Evolutionary conservation across 139 green algal species (phyloP).

Genomic region (Haematococcus sp.): DNA sequence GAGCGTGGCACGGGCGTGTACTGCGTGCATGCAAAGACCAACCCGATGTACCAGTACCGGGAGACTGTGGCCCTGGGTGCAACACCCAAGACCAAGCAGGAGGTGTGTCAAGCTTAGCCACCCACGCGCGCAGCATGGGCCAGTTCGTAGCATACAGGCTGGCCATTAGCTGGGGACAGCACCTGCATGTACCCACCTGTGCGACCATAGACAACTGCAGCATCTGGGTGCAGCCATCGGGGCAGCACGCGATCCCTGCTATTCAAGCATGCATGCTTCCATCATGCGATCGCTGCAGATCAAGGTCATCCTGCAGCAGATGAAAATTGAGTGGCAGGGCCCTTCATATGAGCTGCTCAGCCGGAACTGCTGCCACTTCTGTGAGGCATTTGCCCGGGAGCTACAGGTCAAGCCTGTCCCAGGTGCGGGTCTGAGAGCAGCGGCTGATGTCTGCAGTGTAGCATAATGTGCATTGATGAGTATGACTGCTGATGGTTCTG

Average conservation of each 20-base stretch:
- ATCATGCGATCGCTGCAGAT: constrained; percentile 19
- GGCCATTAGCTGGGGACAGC: not conserved
- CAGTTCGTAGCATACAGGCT: no score
- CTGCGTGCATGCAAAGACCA: constrained; percentile 25
- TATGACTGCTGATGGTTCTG: no score
- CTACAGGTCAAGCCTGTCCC: constrained; percentile 20
- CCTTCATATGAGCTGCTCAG: constrained; percentile 66
- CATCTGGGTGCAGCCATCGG: no score
- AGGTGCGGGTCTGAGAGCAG: constrained; percentile 5
- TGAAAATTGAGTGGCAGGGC: constrained; percentile 52
- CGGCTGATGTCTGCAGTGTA: not conserved
- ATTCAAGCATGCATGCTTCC: no score
- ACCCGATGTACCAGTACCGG: constrained; percentile 66
- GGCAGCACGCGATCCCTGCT: no score
- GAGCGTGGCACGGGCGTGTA: constrained; percentile 72
- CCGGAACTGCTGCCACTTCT: constrained; percentile 83
- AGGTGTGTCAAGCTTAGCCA: no score
- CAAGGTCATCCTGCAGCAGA: constrained; percentile 27
- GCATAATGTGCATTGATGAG: not conserved
- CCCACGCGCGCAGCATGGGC: no score
- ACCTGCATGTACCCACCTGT: not conserved
- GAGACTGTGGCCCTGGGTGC: constrained; percentile 63
- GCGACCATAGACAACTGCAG: constrained; percentile 10
- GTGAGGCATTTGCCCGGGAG: constrained; percentile 20
- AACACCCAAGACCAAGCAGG: constrained; percentile 39